phyloP scores from a whole-genome alignment of 2,329 filamentous ascomycete species.

The Chrysosporium queenslandicum region DNA sequence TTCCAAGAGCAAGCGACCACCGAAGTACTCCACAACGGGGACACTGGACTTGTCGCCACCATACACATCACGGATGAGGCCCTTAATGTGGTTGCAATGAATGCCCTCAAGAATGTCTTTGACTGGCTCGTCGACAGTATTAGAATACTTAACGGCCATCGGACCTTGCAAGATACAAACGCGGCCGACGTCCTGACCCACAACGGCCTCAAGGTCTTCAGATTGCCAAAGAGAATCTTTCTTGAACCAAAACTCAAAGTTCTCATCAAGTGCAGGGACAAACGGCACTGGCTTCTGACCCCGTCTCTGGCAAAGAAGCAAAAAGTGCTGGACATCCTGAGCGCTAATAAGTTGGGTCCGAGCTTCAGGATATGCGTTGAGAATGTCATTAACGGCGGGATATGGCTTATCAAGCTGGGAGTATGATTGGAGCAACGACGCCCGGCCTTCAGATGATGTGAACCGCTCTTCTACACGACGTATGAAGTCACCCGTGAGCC shows the following conservation, averaged over 20 bases:
- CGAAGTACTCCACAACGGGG: conserved; percentile 88
- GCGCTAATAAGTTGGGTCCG: conserved; percentile 91
- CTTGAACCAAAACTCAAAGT: conserved; percentile 99
- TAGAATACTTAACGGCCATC: conserved; percentile 84
- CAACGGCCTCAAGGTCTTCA: conserved; percentile 90
- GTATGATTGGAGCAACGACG: conserved; percentile 82
- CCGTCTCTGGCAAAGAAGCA: conserved; percentile 80
- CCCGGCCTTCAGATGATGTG: conserved; percentile 57
- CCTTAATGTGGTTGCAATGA: conserved; percentile 76
- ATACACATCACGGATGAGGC: conserved; percentile 71
- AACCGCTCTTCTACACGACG: conserved; percentile 96
- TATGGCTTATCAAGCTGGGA: conserved; percentile 78
- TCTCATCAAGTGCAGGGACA: conserved; percentile 87
- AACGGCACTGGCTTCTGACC: conserved; percentile 96
- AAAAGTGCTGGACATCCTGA: conserved; percentile 94
- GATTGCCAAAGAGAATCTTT: conserved; percentile 99
- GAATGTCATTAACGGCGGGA: conserved; percentile 63
- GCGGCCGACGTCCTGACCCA: conserved; percentile 88
- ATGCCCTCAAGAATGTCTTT: conserved; percentile 89
- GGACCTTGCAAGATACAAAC: conserved; percentile 95
- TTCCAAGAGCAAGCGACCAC: conserved; percentile 66
- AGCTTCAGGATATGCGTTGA: conserved; percentile 75
- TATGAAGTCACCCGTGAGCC: conserved; percentile 87
- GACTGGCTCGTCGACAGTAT: conserved; percentile 80
- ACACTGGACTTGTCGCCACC: conserved; percentile 61